Percentiles rank a stretch among this genome's conserved stretches.
Conservation (phyloP, 306 rosid genomes). For the Chamaecrista fasciculata region DNA sequence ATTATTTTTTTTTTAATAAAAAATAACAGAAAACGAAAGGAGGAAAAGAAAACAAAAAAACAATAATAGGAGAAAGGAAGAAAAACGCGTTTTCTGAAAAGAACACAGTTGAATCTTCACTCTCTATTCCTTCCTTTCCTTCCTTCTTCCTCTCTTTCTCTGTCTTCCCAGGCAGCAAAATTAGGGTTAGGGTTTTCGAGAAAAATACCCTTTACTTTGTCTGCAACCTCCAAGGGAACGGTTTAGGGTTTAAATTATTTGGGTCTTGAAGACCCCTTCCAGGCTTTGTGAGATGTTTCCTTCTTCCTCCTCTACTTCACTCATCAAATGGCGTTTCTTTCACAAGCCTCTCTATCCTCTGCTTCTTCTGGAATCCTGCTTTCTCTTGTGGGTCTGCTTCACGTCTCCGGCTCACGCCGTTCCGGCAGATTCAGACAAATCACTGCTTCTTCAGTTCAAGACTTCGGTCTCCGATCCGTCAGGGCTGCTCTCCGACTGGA, state of each 20-base stretch:
- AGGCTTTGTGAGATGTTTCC: slow-evolving; percentile 52
- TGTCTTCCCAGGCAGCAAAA: slow-evolving; percentile 24
- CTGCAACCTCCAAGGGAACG: slow-evolving; percentile 28
- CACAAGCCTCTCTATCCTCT: slow-evolving; percentile 10
- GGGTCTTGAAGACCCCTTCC: slow-evolving; percentile 22
- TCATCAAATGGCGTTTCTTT: slow-evolving; percentile 44
- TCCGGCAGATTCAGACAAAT: slow-evolving; percentile 54
- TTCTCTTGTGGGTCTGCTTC: slow-evolving; percentile 25
- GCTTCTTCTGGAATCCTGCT: slow-evolving; percentile 25
- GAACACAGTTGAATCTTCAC: slow-evolving; percentile 48
- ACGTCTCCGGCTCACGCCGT: slow-evolving; percentile 21
- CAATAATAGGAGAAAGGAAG: neutral
- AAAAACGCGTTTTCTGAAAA: slow-evolving; percentile 65
- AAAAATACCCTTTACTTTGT: slow-evolving; percentile 36
- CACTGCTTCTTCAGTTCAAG: slow-evolving; percentile 64
- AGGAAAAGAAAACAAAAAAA: no score
- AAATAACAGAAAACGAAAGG: neutral
- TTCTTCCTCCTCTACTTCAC: slow-evolving; percentile 38
- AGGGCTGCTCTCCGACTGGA: slow-evolving; percentile 64
- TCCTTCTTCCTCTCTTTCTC: neutral
- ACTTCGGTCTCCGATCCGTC: slow-evolving; percentile 63
- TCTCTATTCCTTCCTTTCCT: slow-evolving; percentile 2
- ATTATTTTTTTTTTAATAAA: neutral
- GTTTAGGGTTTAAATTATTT: slow-evolving; percentile 27
- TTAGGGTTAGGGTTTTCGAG: slow-evolving; percentile 68